Conservation (phyloP, 1,284 basidiomycete species). For the Kwoniella shivajii region DNA sequence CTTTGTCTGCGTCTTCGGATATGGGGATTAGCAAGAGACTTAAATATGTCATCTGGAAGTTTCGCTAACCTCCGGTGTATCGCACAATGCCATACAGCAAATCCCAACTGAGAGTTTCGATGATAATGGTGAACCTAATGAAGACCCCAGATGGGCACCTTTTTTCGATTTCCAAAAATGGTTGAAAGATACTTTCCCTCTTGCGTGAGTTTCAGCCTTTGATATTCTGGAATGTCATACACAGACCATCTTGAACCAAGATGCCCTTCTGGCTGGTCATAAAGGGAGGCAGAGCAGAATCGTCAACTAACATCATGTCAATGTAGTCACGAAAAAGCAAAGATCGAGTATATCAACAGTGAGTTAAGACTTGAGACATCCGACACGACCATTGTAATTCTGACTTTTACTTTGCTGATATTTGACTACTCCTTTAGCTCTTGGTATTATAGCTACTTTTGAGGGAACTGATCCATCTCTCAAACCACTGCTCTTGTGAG, state of each 20-base stretch:
- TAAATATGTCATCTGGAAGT: too few species aligned
- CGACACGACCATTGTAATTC: not conserved
- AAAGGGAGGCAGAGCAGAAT: too few species aligned
- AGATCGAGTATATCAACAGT: conserved; percentile 56
- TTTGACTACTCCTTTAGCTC: conserved; percentile 23
- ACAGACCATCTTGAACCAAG: not conserved
- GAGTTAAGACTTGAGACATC: too few species aligned
- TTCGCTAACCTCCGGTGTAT: not conserved
- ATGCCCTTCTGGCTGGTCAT: too few species aligned
- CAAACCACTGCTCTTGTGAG: conserved; percentile 55
- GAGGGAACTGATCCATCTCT: conserved; percentile 55
- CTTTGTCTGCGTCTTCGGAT: not conserved
- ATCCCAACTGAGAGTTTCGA: conserved; percentile 51
- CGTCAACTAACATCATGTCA: not conserved
- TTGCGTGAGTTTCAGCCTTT: conserved; percentile 31
- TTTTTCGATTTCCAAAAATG: conserved; percentile 52
- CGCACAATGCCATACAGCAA: conserved; percentile 21
- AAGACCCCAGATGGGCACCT: conserved; percentile 51
- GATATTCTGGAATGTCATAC: too few species aligned
- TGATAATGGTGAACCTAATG: conserved; percentile 51
- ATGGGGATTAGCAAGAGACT: not conserved
- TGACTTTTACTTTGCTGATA: not conserved
- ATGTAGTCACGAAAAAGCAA: conserved; percentile 32
- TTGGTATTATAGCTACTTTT: conserved; percentile 57
- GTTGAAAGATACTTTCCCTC: conserved; percentile 46